Evolutionary conservation across 352 stramenopile species (phyloP), one percentile per base, ranked within the genome.

Genomic region (Phytophthora hibernalis): DNA sequence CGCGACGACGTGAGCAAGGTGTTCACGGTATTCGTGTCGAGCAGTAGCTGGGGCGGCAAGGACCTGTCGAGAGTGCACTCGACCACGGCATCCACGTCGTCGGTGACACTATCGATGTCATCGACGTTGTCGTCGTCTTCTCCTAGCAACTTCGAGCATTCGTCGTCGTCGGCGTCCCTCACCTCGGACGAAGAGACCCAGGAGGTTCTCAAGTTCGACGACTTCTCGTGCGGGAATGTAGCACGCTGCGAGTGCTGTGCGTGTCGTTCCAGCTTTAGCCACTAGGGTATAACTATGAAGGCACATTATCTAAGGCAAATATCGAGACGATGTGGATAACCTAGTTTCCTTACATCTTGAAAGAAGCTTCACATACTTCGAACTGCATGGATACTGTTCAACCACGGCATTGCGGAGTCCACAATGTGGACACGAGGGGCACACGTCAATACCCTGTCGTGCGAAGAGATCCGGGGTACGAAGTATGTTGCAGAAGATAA

Each of bases 101-200:
- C 51, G n/a, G 24, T 38, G 40, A 51, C 54, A 18, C 16, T 44
- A 22, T 70, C 63, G 26, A 37, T 43, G 30, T 67, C 63, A 31
- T 42, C 38, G 2, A 68, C 62, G 13, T 21, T 60, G 3, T 68
- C 61, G 3, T 68, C 61, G 35, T 13, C 59, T 21, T 74, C 61
- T 8, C 49, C 66, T n/a, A 67, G 26, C 22, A 70, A 57, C 31
- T 62, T 66, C 15, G 60, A 58, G 10, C 51, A 56, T 3, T 60
- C 52, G 33, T 54, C 61, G 15, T 64, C 57, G 24, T 63, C 54
- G 10, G 31, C 67, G 5, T 67, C 65, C 8, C 53, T 66, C 8
- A 67, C 65, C 1, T 77, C 70, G 21, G 70, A 78, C 48, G 70
- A 77, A 43, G 70, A 78, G 47, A 64, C 11, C 2, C 50, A 59